Percentiles rank a stretch among this genome's conserved stretches.
Conservation (phyloP, 352 stramenopile genomes). For the Pythium apleroticum region DNA sequence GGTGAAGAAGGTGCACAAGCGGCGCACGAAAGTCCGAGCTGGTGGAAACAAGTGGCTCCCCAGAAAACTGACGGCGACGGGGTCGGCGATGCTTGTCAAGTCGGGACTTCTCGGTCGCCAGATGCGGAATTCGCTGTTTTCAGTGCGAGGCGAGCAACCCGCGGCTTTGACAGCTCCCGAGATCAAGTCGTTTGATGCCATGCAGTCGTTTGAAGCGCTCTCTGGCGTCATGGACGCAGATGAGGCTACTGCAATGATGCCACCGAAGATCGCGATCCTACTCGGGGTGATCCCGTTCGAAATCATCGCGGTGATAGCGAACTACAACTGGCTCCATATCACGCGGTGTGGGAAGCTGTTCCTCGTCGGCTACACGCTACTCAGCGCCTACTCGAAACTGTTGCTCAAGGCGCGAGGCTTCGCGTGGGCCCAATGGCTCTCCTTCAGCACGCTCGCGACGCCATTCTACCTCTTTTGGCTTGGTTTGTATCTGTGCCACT, state of each 20-base stretch:
- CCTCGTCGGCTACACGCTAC: background rate
- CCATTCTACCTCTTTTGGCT: constrained; percentile 44
- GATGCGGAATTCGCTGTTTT: constrained; percentile 14
- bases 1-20: background rate
- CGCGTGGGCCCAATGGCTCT: constrained; percentile 36
- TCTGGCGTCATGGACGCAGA: background rate
- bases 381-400: background rate
- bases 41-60: background rate
- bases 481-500: constrained; percentile 62
- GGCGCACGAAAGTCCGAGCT: background rate
- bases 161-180: background rate
- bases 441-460: constrained; percentile 50
- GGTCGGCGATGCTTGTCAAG: background rate
- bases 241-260: background rate
- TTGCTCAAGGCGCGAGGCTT: constrained; percentile 25
- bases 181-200: constrained; percentile 11
- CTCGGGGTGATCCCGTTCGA: constrained; percentile 12
- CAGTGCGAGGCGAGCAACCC: background rate
- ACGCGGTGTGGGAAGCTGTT: constrained; percentile 18
- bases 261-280: background rate
- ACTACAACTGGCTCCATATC: constrained; percentile 27
- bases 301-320: constrained; percentile 4
- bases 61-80: background rate
- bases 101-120: background rate
- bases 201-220: constrained; percentile 10